These are phyloP conservation scores for Magnusiomyces suaveolens DNA, from an alignment of 1,139 yeast genomes.

Conservation along the genomic window DNA sequence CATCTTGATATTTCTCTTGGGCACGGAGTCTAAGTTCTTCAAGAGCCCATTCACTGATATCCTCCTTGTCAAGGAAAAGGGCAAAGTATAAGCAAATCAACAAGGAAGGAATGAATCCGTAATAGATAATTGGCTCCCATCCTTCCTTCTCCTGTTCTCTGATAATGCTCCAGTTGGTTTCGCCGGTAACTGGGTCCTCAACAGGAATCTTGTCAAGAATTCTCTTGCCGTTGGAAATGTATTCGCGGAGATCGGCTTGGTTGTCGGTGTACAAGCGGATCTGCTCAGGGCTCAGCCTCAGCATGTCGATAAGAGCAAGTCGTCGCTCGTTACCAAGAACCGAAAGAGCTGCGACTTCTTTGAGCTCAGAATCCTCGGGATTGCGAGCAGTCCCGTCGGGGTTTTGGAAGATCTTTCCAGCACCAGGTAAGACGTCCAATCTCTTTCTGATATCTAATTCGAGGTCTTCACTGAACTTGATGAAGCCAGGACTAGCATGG, in stretches of 20 bases:
- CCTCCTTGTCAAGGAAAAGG: constrained; percentile 40
- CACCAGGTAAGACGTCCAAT: constrained; percentile 27
- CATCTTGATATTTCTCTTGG: constrained; percentile 56
- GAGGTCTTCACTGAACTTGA: constrained; percentile 22
- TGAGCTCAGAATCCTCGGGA: constrained; percentile 63
- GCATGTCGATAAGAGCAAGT: constrained; percentile 49
- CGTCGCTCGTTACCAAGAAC: constrained; percentile 51
- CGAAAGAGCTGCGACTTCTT: constrained; percentile 65
- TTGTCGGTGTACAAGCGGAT: constrained; percentile 53
- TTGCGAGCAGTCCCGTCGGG: constrained; percentile 70
- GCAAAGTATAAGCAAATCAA: constrained; percentile 38
- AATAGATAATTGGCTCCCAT: constrained; percentile 69
- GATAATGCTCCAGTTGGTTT: constrained; percentile 68
- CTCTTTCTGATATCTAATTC: constrained; percentile 28
- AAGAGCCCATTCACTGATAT: constrained; percentile 63
- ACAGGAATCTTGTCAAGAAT: constrained; percentile 79
- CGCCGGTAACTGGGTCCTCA: constrained; percentile 69
- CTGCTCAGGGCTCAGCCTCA: constrained; percentile 51
- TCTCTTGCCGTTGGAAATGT: constrained; percentile 49
- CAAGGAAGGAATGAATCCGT: constrained; percentile 60
- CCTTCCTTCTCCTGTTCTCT: constrained; percentile 75
- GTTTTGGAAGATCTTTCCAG: constrained; percentile 47
- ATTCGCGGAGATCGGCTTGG: constrained; percentile 51
- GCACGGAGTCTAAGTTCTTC: constrained; percentile 77
- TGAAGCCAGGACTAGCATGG: constrained; percentile 14